These are phyloP conservation scores for Podila verticillata DNA, from an alignment of 192 early-diverging fungal species.

Conservation along the genomic window DNA sequence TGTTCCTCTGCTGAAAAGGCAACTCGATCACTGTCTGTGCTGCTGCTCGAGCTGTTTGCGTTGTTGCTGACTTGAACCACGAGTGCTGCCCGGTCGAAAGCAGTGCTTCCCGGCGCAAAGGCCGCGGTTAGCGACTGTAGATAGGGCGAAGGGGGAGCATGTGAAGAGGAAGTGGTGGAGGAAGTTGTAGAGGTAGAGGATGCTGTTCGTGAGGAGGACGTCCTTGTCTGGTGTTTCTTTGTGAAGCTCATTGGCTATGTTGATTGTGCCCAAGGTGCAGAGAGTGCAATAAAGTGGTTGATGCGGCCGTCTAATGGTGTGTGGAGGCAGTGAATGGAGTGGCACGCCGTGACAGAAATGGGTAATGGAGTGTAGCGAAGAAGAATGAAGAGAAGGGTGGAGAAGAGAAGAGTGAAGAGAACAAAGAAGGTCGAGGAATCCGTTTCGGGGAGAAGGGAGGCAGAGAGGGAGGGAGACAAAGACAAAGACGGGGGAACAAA, in stretches of 20 bases:
- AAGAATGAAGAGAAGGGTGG: too few species aligned
- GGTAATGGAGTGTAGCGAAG: too few species aligned
- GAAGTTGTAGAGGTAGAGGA: not conserved
- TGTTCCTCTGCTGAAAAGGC: slow-evolving; percentile 36
- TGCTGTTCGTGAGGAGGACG: not conserved
- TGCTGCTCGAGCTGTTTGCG: slow-evolving; percentile 3
- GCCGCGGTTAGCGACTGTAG: slow-evolving; percentile 22
- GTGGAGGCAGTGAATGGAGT: too few species aligned
- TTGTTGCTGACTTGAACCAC: slow-evolving; percentile 44
- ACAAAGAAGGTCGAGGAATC: too few species aligned
- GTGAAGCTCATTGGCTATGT: slow-evolving; percentile 4
- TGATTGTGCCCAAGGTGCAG: not conserved
- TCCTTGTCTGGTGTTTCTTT: slow-evolving; percentile 11
- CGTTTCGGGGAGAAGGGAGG: not conserved
- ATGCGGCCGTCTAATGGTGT: too few species aligned
- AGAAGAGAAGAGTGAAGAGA: too few species aligned
- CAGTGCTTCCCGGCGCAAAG: slow-evolving; percentile 21
- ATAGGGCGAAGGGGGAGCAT: slow-evolving; percentile 15
- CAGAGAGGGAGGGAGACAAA: not conserved
- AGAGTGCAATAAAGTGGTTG: too few species aligned
- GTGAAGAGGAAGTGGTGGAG: not conserved
- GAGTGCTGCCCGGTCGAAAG: slow-evolving; percentile 41
- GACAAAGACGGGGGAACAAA: not conserved
- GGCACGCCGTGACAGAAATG: too few species aligned
- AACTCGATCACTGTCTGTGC: slow-evolving; percentile 8